Evolutionary conservation across 2,329 filamentous ascomycete genomes (phyloP).

Genomic region (Aspergillus transmontanensis): DNA sequence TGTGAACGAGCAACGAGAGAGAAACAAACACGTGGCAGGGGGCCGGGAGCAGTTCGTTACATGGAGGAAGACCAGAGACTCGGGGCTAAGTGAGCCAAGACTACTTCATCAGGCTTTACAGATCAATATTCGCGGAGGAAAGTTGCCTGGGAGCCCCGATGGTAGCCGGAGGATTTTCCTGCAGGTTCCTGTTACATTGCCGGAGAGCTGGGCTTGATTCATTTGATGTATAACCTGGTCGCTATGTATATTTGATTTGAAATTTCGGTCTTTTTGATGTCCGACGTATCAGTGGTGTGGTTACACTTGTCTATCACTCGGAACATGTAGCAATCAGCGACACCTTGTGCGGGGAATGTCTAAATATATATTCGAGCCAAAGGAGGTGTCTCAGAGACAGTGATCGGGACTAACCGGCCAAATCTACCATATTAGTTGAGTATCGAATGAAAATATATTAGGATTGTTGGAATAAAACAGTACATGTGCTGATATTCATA

Average conservation of each 20-base stretch:
- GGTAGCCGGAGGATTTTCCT: background rate
- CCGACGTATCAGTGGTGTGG: background rate
- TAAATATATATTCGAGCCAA: too few species aligned
- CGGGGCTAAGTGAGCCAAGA: conserved; percentile 32
- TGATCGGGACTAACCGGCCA: too few species aligned
- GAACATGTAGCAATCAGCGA: too few species aligned
- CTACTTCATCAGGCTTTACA: conserved; percentile 43
- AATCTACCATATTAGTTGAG: too few species aligned
- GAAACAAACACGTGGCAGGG: conserved; percentile 30
- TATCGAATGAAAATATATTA: too few species aligned
- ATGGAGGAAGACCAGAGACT: conserved; percentile 34
- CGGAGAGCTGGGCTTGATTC: background rate
- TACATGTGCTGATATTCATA: too few species aligned
- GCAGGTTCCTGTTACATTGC: background rate
- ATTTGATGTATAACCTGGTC: background rate
- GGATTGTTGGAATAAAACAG: too few species aligned
- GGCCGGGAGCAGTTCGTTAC: conserved; percentile 36
- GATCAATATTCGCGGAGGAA: conserved; percentile 42
- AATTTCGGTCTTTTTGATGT: background rate
- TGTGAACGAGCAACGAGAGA: conserved; percentile 16
- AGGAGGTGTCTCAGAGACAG: too few species aligned
- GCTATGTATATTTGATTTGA: background rate
- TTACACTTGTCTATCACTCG: background rate
- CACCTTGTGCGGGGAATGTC: too few species aligned
- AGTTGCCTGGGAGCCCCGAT: conserved; percentile 25